Evolutionary conservation across 495 filamentous ascomycete species (phyloP), one percentile per base, ranked within the genome.

Genomic region (Tuber magnatum): DNA sequence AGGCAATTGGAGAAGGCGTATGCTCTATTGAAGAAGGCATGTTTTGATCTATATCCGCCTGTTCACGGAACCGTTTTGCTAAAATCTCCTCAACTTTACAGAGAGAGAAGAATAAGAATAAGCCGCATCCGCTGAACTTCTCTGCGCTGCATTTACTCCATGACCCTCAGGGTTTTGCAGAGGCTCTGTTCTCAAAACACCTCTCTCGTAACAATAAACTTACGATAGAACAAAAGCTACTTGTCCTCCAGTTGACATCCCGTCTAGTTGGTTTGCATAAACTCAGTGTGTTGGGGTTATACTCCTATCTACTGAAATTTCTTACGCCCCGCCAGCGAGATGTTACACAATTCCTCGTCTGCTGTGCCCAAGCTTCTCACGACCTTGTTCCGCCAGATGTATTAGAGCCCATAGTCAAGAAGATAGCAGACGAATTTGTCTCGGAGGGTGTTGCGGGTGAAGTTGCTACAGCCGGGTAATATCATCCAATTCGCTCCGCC

Each of bases 341-440:
- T 4, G 95, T 98, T 76, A 98, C 95, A 2, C 94, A 94, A 0
- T 97, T 98, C 83, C 87, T 99, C 44, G 96, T 94, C 32, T 95
- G 91, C 4, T 87, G 97, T 71, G 95, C 95, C 22, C 96, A 98
- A 85, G 91, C 92, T 20, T 92, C 93, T 18, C 95, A 99, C 83
- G 91, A 90, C 77, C 86, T 97, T 44, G 94, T 98, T 20, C 95
- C 95, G 3, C 96, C 96, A 1, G 95, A 99, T 85, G 91, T 90
- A 8, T 88, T 99, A 32, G 94, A 97, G 84, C 94, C 95, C 1
- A 85, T 99, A 38, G 84, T 99, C 24, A 90, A 92, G 83, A 98
- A 97, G 86, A 97, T 99, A 76, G 94, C 95, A 51, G 97, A 97
- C 74, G 94, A 97, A 84, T 99, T 99, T 81, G 94, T 99, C 12